A percentile compares a stretch with the other conserved stretches of the same genome.
Conservation (phyloP, 148 eudicot genomes). For the Polygonum maritimum region DNA sequence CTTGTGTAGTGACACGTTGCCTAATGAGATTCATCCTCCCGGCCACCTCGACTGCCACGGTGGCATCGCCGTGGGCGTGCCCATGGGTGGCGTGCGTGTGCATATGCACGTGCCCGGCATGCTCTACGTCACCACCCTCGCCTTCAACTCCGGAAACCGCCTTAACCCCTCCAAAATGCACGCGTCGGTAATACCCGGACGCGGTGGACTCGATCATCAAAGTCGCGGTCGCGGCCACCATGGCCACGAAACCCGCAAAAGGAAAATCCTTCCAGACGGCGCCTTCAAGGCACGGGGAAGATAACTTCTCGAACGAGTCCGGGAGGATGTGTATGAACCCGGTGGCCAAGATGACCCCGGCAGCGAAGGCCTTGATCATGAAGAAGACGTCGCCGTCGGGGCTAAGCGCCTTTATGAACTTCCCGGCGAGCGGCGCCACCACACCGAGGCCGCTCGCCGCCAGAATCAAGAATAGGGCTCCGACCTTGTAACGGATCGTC, state of each 20-base stretch:
- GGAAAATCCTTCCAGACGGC: slow-evolving; percentile 62
- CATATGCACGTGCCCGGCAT: slow-evolving; percentile 30
- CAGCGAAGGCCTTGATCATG: slow-evolving; percentile 84
- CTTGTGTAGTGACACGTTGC: slow-evolving; percentile 73
- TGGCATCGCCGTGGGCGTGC: slow-evolving; percentile 13
- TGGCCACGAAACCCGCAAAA: slow-evolving; percentile 55
- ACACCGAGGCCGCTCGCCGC: slow-evolving; percentile 54
- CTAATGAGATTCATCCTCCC: slow-evolving; percentile 36
- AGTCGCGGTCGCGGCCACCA: slow-evolving; percentile 56
- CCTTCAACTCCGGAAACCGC: slow-evolving; percentile 18
- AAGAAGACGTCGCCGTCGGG: slow-evolving; percentile 58
- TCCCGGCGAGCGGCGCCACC: slow-evolving; percentile 42
- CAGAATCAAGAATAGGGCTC: slow-evolving; percentile 46
- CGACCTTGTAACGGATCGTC: slow-evolving; percentile 36
- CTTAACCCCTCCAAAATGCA: slow-evolving; percentile 25
- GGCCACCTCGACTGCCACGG: slow-evolving; percentile 8
- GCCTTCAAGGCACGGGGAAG: slow-evolving; percentile 45
- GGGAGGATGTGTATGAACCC: slow-evolving; percentile 83
- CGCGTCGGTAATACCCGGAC: slow-evolving; percentile 38
- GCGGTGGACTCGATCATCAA: slow-evolving; percentile 69
- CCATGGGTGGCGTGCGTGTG: slow-evolving; percentile 35
- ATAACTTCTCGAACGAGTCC: slow-evolving; percentile 49
- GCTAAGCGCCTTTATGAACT: slow-evolving; percentile 17
- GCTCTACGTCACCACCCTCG: slow-evolving; percentile 14
- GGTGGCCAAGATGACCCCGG: slow-evolving; percentile 72